Percentiles rank a stretch among this genome's conserved stretches.
Conservation (phyloP, 2,329 filamentous ascomycete genomes). For the Ceratocystis destructans region DNA sequence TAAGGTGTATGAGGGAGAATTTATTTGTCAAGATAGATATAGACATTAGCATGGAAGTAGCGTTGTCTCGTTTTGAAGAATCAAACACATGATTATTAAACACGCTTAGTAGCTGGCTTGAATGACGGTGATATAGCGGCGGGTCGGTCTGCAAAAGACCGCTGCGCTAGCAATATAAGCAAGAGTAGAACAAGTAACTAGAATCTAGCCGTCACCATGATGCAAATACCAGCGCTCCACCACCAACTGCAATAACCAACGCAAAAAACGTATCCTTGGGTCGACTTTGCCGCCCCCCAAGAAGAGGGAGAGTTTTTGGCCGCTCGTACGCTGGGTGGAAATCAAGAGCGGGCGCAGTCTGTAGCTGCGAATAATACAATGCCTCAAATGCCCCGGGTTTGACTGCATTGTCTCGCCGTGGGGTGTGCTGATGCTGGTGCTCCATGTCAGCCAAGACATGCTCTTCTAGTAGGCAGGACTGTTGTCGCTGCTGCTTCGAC, state of each 20-base stretch:
- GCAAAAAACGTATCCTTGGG: constrained; percentile 4
- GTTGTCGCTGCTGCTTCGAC: background rate
- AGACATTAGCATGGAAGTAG: background rate
- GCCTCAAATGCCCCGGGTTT: background rate
- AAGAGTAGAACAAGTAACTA: background rate
- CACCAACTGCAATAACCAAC: constrained; percentile 11
- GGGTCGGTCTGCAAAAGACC: no score
- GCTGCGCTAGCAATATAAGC: background rate
- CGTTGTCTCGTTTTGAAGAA: background rate
- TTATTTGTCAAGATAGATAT: background rate
- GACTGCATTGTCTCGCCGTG: background rate
- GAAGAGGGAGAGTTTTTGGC: background rate
- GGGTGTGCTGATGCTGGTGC: background rate
- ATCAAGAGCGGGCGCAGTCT: background rate
- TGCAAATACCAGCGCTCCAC: constrained; percentile 10
- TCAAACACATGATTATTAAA: background rate
- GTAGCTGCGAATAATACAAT: background rate
- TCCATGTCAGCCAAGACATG: background rate
- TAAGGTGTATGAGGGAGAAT: background rate
- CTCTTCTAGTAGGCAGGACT: no score
- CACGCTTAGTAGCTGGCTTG: background rate
- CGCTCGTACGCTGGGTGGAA: background rate
- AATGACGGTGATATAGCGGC: background rate
- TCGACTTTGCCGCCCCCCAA: background rate
- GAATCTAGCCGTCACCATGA: background rate